Conservation (phyloP, 2,329 filamentous ascomycete genomes). For the Paecilomyces variotii region DNA sequence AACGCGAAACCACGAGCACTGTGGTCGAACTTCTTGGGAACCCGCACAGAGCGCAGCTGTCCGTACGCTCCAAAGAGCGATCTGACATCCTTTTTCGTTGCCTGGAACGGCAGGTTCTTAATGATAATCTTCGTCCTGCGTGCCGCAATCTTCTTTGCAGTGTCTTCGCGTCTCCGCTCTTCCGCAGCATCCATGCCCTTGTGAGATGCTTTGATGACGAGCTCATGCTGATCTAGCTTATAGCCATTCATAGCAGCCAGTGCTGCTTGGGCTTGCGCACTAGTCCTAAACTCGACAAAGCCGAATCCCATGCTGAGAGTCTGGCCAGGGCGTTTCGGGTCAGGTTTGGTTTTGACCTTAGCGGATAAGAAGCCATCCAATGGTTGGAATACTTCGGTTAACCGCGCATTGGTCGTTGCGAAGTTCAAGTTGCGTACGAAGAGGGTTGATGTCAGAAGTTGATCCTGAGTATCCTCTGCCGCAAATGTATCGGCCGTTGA, state of each 20-base stretch:
- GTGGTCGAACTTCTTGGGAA: slow-evolving; percentile 91
- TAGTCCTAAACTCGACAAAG: slow-evolving; percentile 80
- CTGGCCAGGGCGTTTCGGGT: slow-evolving; percentile 83
- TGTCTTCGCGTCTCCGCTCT: slow-evolving; percentile 74
- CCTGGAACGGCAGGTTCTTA: slow-evolving; percentile 97
- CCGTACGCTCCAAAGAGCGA: slow-evolving; percentile 83
- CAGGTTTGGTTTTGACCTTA: slow-evolving; percentile 83
- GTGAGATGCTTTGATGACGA: slow-evolving; percentile 80
- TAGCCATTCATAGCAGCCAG: slow-evolving; percentile 80
- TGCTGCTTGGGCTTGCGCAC: slow-evolving; percentile 70
- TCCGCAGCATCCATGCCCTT: slow-evolving; percentile 81
- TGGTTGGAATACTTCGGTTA: slow-evolving; percentile 70
- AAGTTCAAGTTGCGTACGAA: slow-evolving; percentile 96
- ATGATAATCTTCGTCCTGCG: slow-evolving; percentile 88
- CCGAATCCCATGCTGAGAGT: slow-evolving; percentile 95
- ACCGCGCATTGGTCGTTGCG: slow-evolving; percentile 65
- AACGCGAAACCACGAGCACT: slow-evolving; percentile 90
- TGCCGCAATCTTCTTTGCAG: slow-evolving; percentile 67
- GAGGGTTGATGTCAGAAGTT: slow-evolving; percentile 64
- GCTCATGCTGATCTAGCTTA: slow-evolving; percentile 75
- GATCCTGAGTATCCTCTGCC: slow-evolving; percentile 29
- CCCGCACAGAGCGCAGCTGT: slow-evolving; percentile 80
- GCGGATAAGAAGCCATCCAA: slow-evolving; percentile 85
- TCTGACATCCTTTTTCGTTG: slow-evolving; percentile 84
- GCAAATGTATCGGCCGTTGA: slow-evolving; percentile 36